A percentile compares a stretch with the other conserved stretches of the same genome.
Conservation (phyloP, 2,329 filamentous ascomycete genomes). For the Epichloe amarillans region DNA sequence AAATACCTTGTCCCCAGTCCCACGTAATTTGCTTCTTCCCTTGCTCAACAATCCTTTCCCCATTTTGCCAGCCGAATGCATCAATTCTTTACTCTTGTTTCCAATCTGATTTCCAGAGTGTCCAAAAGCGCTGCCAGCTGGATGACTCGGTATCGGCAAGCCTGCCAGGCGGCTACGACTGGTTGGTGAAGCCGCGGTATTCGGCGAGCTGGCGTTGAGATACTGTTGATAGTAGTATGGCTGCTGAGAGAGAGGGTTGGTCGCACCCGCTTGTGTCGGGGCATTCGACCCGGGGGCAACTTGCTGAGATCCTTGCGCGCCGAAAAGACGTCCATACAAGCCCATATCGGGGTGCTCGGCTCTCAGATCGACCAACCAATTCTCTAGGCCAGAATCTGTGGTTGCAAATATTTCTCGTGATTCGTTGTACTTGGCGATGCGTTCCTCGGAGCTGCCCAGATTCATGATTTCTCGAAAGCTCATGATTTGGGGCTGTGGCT, state of each 20-base stretch:
- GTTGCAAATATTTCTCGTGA: constrained; percentile 57
- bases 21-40: constrained; percentile 70
- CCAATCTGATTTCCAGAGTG: constrained; percentile 53
- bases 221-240: constrained; percentile 46
- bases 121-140: constrained; percentile 32
- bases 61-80: constrained; percentile 76
- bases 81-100: constrained; percentile 74
- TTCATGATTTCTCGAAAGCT: constrained; percentile 68
- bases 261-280: constrained; percentile 12
- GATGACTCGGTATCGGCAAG: constrained; percentile 24
- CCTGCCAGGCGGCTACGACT: constrained; percentile 24
- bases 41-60: constrained; percentile 87
- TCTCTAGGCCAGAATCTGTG: constrained; percentile 60
- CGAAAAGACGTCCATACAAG: constrained; percentile 12
- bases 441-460: constrained; percentile 49
- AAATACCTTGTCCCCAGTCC: constrained; percentile 79
- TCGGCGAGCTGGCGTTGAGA: constrained; percentile 29
- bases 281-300: constrained; percentile 10
- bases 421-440: constrained; percentile 61
- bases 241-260: constrained; percentile 22
- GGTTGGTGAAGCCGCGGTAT: constrained; percentile 14
- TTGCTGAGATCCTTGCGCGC: constrained; percentile 8
- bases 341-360: constrained; percentile 29
- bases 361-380: constrained; percentile 38
- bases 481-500: constrained; percentile 23